These are phyloP conservation scores for Alternaria consortialis DNA, from an alignment of 2,329 filamentous ascomycete species.

Conservation along the genomic window DNA sequence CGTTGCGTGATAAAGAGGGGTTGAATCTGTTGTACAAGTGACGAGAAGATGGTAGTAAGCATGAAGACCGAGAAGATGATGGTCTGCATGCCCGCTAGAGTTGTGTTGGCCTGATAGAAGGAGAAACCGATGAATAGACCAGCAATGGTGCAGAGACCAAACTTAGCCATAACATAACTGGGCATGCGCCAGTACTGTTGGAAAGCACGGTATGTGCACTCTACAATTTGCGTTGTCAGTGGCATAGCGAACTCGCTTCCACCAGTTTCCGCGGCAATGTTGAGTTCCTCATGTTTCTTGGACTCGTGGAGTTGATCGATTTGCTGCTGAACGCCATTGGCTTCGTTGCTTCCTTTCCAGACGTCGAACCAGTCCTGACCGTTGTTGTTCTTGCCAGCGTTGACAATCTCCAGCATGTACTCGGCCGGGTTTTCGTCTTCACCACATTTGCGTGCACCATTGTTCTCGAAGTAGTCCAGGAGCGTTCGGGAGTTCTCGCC, in stretches of 20 bases:
- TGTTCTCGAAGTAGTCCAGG: constrained; percentile 65
- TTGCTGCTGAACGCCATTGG: constrained; percentile 43
- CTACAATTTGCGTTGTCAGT: constrained; percentile 42
- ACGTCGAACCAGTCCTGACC: constrained; percentile 53
- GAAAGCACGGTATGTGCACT: constrained; percentile 55
- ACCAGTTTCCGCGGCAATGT: constrained; percentile 44
- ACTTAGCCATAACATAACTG: constrained; percentile 52
- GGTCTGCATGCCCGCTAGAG: constrained; percentile 56
- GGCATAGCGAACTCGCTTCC: constrained; percentile 57
- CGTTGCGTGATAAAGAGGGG: constrained; percentile 67
- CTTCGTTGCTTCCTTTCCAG: constrained; percentile 46
- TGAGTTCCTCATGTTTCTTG: constrained; percentile 36
- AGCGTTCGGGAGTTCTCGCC: constrained; percentile 54
- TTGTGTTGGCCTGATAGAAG: constrained; percentile 52
- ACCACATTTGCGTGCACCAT: constrained; percentile 69
- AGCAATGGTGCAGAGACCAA: constrained; percentile 36
- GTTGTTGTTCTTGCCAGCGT: constrained; percentile 42
- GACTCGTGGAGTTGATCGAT: constrained; percentile 54
- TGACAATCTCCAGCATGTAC: constrained; percentile 71
- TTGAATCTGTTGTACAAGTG: constrained; percentile 66
- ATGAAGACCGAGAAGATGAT: constrained; percentile 62
- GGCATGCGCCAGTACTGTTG: constrained; percentile 59
- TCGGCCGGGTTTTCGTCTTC: constrained; percentile 76
- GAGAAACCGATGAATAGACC: constrained; percentile 53
- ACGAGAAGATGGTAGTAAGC: constrained; percentile 54